These are phyloP conservation scores for Suhomyces panamericanus DNA, from an alignment of 1,139 yeast species.

Conservation along the genomic window DNA sequence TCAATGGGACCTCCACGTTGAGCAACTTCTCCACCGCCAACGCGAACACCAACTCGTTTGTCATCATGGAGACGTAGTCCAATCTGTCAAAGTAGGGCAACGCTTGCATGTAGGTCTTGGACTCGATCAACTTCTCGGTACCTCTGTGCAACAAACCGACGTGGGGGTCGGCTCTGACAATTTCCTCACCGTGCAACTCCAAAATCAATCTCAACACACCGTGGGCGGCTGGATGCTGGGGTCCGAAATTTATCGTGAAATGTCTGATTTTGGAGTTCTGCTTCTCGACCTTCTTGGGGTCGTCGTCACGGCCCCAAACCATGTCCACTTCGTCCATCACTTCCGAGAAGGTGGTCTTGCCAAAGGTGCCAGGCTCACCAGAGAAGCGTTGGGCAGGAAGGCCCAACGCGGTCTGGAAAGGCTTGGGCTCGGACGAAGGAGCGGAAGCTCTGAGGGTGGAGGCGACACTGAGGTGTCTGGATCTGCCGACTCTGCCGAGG, in stretches of 20 bases:
- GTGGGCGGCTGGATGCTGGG: constrained; percentile 95
- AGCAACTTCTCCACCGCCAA: constrained; percentile 84
- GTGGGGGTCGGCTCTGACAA: constrained; percentile 85
- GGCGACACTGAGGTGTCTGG: constrained; percentile 18
- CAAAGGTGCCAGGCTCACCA: constrained; percentile 34
- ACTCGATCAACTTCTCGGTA: constrained; percentile 83
- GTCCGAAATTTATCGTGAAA: constrained; percentile 88
- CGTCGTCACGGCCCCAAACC: constrained; percentile 49
- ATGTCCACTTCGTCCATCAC: constrained; percentile 50
- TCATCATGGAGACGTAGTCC: constrained; percentile 91
- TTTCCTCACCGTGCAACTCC: constrained; percentile 88
- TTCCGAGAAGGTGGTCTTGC: constrained; percentile 47
- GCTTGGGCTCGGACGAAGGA: constrained; percentile 23
- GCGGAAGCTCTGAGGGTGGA: constrained; percentile 22
- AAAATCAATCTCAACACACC: constrained; percentile 86
- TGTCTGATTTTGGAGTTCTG: constrained; percentile 70
- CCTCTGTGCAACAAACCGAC: constrained; percentile 87
- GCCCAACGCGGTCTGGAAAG: constrained; percentile 40
- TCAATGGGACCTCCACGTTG: constrained; percentile 80
- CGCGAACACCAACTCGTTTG: constrained; percentile 84
- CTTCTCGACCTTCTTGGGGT: constrained; percentile 44
- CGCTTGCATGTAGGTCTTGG: constrained; percentile 83
- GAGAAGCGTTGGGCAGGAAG: constrained; percentile 37
- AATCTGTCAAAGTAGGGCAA: constrained; percentile 86
- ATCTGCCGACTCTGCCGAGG: constrained; percentile 9